A percentile compares a stretch with the other conserved stretches of the same genome.
These are phyloP conservation scores for Hanseniaspora meyeri DNA, from an alignment of 805 yeast genomes.

Conservation along the genomic window DNA sequence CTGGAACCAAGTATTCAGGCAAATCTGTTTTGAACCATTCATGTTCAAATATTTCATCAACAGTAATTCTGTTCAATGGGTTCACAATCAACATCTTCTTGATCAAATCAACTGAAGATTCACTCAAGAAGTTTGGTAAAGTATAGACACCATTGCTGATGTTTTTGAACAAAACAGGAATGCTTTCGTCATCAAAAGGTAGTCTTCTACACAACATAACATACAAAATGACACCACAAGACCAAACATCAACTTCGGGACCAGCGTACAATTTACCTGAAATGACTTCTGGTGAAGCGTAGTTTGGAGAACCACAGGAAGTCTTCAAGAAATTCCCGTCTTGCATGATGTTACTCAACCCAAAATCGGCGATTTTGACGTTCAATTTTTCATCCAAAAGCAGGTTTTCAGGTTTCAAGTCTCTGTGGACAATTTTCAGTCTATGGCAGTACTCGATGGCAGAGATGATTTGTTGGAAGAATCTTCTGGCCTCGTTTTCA, in stretches of 20 bases:
- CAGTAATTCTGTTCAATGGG: conserved; percentile 85
- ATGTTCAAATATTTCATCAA: conserved; percentile 83
- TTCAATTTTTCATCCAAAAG: conserved; percentile 78
- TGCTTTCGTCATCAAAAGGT: conserved; percentile 93
- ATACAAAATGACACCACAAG: conserved; percentile 86
- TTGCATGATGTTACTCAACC: conserved; percentile 89
- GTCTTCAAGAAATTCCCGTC: conserved; percentile 93
- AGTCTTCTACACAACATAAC: conserved; percentile 93
- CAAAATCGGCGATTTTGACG: conserved; percentile 93
- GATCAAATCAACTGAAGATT: conserved; percentile 71
- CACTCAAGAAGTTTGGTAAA: conserved; percentile 71
- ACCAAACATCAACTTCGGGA: conserved; percentile 97
- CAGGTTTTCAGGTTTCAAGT: conserved; percentile 88
- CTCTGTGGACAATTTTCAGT: conserved; percentile 92
- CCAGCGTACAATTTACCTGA: conserved; percentile 93
- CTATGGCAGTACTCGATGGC: conserved; percentile 95
- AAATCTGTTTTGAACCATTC: conserved; percentile 81
- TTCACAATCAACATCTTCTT: conserved; percentile 89
- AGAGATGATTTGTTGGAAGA: conserved; percentile 90
- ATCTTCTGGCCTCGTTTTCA: conserved; percentile 81
- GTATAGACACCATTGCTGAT: conserved; percentile 88
- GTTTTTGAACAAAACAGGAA: conserved; percentile 85
- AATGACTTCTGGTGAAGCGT: conserved; percentile 95
- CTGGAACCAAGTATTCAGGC: conserved; percentile 65
- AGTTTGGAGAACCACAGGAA: conserved; percentile 91